Conservation (phyloP, 129 eudicot species). For the Silybum marianum region DNA sequence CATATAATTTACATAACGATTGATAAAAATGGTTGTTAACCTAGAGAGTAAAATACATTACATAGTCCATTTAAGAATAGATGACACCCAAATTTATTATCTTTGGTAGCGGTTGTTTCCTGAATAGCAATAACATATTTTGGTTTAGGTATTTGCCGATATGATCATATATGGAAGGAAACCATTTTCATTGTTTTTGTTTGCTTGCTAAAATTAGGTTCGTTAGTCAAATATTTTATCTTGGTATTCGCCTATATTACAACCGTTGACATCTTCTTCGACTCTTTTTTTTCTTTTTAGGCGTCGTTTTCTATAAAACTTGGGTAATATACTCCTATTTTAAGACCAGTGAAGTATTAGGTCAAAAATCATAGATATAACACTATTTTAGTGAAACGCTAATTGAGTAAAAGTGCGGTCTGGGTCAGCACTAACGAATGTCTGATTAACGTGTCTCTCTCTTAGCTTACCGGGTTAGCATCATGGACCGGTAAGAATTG, state of each 20-base stretch:
- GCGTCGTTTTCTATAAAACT: too few species aligned
- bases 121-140: background rate
- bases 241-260: conserved; percentile 15
- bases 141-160: conserved; percentile 19
- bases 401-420: too few species aligned
- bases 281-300: too few species aligned
- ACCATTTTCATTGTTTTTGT: conserved; percentile 24
- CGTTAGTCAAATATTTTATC: conserved; percentile 16
- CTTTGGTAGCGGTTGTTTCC: background rate
- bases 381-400: too few species aligned
- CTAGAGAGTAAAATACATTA: background rate
- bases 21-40: background rate
- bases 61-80: background rate
- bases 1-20: background rate
- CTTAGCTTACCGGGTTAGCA: background rate
- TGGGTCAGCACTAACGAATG: background rate
- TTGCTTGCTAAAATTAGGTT: conserved; percentile 25
- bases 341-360: conserved; percentile 1
- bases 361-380: background rate
- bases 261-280: background rate
- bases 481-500: background rate
- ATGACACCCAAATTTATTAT: background rate
- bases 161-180: conserved; percentile 13
- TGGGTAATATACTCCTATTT: too few species aligned
- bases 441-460: background rate